A percentile compares a stretch with the other conserved stretches of the same genome.
phyloP scores from a whole-genome alignment of 495 filamentous ascomycete genomes.

The Aspergillus mulundensis region DNA sequence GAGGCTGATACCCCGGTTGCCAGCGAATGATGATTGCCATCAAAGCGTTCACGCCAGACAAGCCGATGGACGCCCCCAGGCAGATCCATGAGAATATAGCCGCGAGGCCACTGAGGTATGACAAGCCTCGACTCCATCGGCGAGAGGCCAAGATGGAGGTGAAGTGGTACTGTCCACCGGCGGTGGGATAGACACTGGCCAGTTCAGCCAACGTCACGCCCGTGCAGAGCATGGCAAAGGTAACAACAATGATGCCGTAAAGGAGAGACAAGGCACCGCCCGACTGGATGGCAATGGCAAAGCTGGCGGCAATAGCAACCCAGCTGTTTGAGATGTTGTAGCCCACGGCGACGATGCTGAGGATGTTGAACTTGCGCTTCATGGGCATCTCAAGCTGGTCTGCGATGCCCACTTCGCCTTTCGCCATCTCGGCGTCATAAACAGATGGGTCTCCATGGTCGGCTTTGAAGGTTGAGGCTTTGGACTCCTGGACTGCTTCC shows the following conservation, averaged over 20 bases:
- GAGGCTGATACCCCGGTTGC: constrained; percentile 20
- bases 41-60: constrained; percentile 22
- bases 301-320: constrained; percentile 28
- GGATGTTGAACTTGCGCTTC: constrained; percentile 22
- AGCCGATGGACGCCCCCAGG: constrained; percentile 20
- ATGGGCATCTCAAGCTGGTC: constrained; percentile 17
- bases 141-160: constrained; percentile 27
- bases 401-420: constrained; percentile 18
- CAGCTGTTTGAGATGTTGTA: constrained; percentile 35
- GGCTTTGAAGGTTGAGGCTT: constrained; percentile 5
- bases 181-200: constrained; percentile 48
- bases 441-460: not conserved
- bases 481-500: constrained; percentile 10
- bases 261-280: constrained; percentile 30
- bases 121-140: constrained; percentile 21
- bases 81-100: constrained; percentile 29
- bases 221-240: constrained; percentile 28
- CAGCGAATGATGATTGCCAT: constrained; percentile 28
- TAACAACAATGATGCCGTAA: constrained; percentile 28
- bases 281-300: constrained; percentile 28
- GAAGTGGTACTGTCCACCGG: constrained; percentile 47
- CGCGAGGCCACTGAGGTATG: constrained; percentile 27
- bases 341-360: constrained; percentile 30
- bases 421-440: constrained; percentile 17
- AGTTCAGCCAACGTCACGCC: constrained; percentile 48